Evolutionary conservation across 2,329 filamentous ascomycete species (phyloP).

Genomic region (Talaromyces funiculosus): DNA sequence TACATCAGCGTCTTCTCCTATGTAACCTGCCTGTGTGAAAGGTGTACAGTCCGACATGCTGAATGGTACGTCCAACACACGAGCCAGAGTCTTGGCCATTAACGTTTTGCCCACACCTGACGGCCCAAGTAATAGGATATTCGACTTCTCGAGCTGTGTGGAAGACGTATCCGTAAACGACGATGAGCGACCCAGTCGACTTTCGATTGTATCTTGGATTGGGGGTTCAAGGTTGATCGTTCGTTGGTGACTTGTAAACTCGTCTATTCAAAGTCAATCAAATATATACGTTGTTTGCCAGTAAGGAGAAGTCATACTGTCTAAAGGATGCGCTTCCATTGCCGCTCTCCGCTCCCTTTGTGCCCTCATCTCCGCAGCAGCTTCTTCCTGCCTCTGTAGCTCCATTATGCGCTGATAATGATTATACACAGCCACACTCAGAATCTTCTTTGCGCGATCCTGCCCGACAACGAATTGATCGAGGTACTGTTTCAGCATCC

Average conservation of each 20-base stretch:
- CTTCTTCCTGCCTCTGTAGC: slow-evolving; percentile 67
- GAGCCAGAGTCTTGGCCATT: slow-evolving; percentile 82
- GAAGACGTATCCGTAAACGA: slow-evolving; percentile 51
- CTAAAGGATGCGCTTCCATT: slow-evolving; percentile 65
- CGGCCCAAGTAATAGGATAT: slow-evolving; percentile 82
- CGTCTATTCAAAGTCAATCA: slow-evolving; percentile 41
- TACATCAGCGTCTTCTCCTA: slow-evolving; percentile 94
- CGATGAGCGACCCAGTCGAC: slow-evolving; percentile 25
- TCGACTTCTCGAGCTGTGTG: slow-evolving; percentile 89
- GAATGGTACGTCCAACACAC: slow-evolving; percentile 90
- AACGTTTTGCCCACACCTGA: slow-evolving; percentile 96
- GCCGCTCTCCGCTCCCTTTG: slow-evolving; percentile 67
- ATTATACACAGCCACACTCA: slow-evolving; percentile 91
- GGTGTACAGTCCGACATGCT: slow-evolving; percentile 94
- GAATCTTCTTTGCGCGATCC: slow-evolving; percentile 83
- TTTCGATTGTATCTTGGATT: slow-evolving; percentile 22
- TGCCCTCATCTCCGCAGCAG: slow-evolving; percentile 67
- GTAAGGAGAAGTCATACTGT: slow-evolving; percentile 53
- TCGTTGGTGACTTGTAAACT: slow-evolving; percentile 57
- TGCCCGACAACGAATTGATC: slow-evolving; percentile 97
- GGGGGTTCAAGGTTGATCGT: slow-evolving; percentile 38
- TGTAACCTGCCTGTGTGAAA: slow-evolving; percentile 94
- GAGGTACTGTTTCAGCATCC: slow-evolving; percentile 74
- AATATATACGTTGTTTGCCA: background rate
- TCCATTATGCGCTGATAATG: slow-evolving; percentile 87